Conservation (phyloP, 176 grass and related monocot genomes). For the Chrysopogon serrulatus region DNA sequence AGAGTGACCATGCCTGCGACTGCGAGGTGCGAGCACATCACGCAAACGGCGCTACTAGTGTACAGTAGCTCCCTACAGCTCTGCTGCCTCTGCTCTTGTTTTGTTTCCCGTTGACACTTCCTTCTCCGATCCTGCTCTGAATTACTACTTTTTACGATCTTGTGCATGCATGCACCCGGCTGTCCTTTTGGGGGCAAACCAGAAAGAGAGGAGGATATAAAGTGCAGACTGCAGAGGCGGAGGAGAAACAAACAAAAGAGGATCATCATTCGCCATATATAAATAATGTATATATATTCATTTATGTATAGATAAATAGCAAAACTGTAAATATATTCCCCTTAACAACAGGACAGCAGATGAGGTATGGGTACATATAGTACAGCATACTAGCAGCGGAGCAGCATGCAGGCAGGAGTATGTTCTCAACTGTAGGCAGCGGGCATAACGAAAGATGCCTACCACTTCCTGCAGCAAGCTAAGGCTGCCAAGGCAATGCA, state of each 20-base stretch:
- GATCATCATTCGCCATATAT: background rate
- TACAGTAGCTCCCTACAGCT: background rate
- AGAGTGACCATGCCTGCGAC: conserved; percentile 29
- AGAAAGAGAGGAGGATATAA: background rate
- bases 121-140: background rate
- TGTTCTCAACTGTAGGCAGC: background rate
- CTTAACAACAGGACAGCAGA: background rate
- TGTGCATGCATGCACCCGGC: background rate
- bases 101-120: background rate
- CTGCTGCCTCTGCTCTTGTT: too few species aligned
- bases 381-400: background rate
- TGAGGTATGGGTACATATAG: background rate
- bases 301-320: too few species aligned
- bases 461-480: conserved; percentile 3
- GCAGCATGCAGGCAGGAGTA: background rate
- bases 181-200: background rate
- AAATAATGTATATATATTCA: background rate
- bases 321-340: conserved; percentile 1
- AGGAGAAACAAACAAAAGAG: background rate
- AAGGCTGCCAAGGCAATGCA: background rate
- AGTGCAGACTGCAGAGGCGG: too few species aligned
- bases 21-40: background rate
- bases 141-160: background rate
- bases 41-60: background rate
- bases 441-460: conserved; percentile 18